These are phyloP conservation scores for Mucor lusitanicus DNA, from an alignment of 371 early-diverging fungal genomes.

Conservation along the genomic window DNA sequence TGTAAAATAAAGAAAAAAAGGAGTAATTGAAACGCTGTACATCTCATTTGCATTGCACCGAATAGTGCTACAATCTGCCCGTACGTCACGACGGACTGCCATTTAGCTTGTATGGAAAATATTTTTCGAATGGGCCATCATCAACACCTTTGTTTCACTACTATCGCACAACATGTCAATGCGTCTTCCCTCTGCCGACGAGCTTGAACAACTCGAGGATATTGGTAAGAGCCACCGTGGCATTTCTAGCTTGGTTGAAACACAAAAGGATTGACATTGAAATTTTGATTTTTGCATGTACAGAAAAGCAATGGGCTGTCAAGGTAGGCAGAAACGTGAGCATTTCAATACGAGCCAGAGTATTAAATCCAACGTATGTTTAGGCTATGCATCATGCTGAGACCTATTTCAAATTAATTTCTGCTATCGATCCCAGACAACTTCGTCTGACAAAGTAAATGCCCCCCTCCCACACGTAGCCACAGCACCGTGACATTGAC, in stretches of 20 bases:
- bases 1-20: conserved; percentile 2
- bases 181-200: conserved; percentile 77
- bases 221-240: conserved; percentile 56
- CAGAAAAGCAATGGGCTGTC: conserved; percentile 93
- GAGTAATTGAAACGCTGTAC: not conserved
- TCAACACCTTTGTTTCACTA: not conserved
- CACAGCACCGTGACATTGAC: too few relatives aligned
- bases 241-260: not conserved
- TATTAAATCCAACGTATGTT: not conserved
- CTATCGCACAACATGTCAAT: conserved; percentile 30
- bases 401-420: conserved; percentile 84
- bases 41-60: not conserved
- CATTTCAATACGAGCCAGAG: not conserved
- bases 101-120: not conserved
- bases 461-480: too few relatives aligned
- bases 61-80: not conserved
- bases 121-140: not conserved
- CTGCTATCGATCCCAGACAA: conserved; percentile 63
- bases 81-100: conserved; percentile 12
- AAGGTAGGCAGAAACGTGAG: conserved; percentile 45
- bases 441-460: conserved; percentile 79
- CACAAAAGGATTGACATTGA: not conserved
- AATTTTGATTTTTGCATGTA: not conserved
- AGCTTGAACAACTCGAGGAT: conserved; percentile 77
- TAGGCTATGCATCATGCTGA: conserved; percentile 92